A percentile compares a stretch with the other conserved stretches of the same genome.
These are phyloP conservation scores for Gastrolobium villosum DNA, from an alignment of 306 rosid genomes.

Conservation along the genomic window DNA sequence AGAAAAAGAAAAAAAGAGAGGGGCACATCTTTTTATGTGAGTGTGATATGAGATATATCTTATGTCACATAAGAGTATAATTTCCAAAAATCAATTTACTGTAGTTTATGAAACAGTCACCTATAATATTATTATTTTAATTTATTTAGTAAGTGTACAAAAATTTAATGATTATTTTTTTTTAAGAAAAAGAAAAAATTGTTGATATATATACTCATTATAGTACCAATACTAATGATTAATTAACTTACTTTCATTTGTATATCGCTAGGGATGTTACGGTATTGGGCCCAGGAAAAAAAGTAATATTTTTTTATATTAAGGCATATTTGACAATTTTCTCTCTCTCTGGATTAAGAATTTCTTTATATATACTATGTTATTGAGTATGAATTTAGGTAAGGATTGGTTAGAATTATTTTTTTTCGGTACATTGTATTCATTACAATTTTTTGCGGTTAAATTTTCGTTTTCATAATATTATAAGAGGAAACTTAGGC, in stretches of 20 bases:
- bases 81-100: neutral
- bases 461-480: constrained; percentile 51
- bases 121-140: neutral
- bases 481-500: constrained; percentile 15
- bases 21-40: no score
- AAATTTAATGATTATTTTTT: neutral
- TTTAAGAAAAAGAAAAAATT: no score
- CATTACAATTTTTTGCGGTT: constrained; percentile 30
- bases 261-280: neutral
- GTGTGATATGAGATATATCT: no score
- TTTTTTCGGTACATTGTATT: no score
- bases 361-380: neutral
- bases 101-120: neutral
- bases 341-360: no score
- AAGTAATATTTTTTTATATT: neutral
- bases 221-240: no score
- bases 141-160: neutral
- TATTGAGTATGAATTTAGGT: neutral
- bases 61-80: no score
- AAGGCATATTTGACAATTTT: neutral
- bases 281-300: neutral
- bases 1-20: no score
- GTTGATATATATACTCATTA: no score
- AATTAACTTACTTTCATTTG: neutral
- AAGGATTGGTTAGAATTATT: neutral